Conservation (phyloP, 306 rosid genomes). For the Glycine soja region DNA sequence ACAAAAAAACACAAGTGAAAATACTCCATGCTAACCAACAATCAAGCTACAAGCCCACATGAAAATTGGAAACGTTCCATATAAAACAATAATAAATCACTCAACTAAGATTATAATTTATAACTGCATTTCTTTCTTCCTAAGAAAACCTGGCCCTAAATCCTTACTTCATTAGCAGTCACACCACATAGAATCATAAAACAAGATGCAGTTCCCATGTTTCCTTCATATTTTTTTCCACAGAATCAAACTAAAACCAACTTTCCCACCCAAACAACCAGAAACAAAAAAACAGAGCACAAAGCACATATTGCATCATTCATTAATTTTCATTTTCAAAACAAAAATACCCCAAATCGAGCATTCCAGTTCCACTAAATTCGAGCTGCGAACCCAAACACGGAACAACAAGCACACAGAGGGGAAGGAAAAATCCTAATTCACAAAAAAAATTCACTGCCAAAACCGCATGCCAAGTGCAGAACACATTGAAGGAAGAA, state of each 20-base stretch:
- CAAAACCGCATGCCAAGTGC: background rate
- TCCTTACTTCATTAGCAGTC: constrained; percentile 3
- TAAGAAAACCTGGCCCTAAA: background rate
- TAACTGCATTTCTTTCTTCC: background rate
- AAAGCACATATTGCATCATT: background rate
- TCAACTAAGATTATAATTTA: background rate
- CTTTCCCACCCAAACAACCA: background rate
- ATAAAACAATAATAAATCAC: constrained; percentile 9
- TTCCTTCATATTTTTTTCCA: background rate
- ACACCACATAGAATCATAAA: constrained; percentile 8
- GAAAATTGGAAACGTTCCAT: background rate
- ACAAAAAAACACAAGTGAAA: background rate
- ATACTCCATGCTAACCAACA: background rate
- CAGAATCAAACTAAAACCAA: constrained; percentile 20
- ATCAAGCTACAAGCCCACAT: background rate
- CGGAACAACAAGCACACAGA: background rate
- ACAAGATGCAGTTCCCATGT: background rate
- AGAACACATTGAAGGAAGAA: background rate
- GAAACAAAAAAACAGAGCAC: constrained; percentile 1
- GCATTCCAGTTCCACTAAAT: constrained; percentile 10
- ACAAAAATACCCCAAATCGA: constrained; percentile 16
- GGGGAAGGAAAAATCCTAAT: background rate
- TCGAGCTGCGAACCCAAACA: background rate
- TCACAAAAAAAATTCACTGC: background rate
- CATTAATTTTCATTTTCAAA: constrained; percentile 3